Conservation (phyloP, 192 early-diverging fungal genomes). For the Linnemannia hyalina region DNA sequence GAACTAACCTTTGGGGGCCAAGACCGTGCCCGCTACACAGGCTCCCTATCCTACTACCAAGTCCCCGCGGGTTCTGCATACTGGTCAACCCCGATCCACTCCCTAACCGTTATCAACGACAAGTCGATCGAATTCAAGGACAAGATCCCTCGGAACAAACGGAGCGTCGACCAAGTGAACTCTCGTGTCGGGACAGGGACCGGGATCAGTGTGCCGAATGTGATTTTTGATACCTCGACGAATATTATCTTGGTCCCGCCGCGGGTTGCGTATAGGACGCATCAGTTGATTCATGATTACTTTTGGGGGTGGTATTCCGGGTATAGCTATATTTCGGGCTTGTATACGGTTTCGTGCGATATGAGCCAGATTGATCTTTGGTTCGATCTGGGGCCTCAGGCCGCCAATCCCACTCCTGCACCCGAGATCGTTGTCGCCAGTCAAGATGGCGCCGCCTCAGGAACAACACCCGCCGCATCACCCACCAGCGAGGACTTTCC, state of each 20-base stretch:
- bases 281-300: conserved; percentile 27
- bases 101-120: neutral
- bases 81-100: conserved; percentile 22
- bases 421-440: neutral
- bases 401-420: neutral
- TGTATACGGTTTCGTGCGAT: conserved; percentile 32
- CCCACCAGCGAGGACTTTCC: neutral
- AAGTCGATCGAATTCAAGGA: neutral
- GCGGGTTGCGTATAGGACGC: conserved; percentile 5
- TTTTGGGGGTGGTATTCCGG: conserved; percentile 25
- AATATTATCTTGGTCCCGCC: conserved; percentile 27
- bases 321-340: conserved; percentile 7
- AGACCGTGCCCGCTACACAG: conserved; percentile 12
- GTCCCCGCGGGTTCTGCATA: conserved; percentile 15
- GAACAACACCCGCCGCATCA: neutral
- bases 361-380: conserved; percentile 11
- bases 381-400: conserved; percentile 12
- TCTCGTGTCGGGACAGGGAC: conserved; percentile 5
- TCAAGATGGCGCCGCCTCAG: neutral
- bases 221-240: conserved; percentile 38
- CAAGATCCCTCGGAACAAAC: neutral
- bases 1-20: conserved; percentile 31
- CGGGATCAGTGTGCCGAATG: neutral
- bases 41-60: conserved; percentile 16
- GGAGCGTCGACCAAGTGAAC: neutral